Evolutionary conservation across 2,329 filamentous ascomycete genomes (phyloP).

Genomic region (Sarocladium kiliense): DNA sequence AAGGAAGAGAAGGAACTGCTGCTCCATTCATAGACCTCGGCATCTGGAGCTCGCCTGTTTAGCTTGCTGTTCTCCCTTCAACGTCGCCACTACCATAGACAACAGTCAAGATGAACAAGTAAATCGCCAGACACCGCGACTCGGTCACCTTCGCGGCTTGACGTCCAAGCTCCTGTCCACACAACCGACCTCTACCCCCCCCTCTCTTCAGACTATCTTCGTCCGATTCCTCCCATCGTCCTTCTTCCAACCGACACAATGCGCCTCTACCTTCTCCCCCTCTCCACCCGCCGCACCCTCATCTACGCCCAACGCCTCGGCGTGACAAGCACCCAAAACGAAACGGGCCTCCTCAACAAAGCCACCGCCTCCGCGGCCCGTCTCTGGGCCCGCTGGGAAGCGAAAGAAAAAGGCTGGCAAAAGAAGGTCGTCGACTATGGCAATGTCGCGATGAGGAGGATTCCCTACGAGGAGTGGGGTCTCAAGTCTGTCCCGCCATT

Average conservation of each 20-base stretch:
- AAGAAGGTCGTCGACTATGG: constrained; percentile 80
- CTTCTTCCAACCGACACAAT: constrained; percentile 42
- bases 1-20: not conserved
- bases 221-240: not conserved
- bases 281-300: constrained; percentile 85
- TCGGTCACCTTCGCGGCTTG: not conserved
- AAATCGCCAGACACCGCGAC: not conserved
- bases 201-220: not conserved
- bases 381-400: constrained; percentile 85
- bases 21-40: no score
- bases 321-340: constrained; percentile 41
- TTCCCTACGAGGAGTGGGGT: constrained; percentile 97
- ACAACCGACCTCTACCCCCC: not conserved
- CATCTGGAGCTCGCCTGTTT: not conserved
- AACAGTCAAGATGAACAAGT: constrained; percentile 6
- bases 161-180: not conserved
- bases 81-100: not conserved
- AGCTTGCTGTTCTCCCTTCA: not conserved
- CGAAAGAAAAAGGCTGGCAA: constrained; percentile 81
- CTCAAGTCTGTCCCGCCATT: constrained; percentile 89
- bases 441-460: constrained; percentile 77
- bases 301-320: constrained; percentile 83
- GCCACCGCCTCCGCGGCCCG: constrained; percentile 65
- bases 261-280: constrained; percentile 89
- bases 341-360: constrained; percentile 58